phyloP scores from a whole-genome alignment of 1,284 basidiomycete genomes.

The Rhizoctonia solani region DNA sequence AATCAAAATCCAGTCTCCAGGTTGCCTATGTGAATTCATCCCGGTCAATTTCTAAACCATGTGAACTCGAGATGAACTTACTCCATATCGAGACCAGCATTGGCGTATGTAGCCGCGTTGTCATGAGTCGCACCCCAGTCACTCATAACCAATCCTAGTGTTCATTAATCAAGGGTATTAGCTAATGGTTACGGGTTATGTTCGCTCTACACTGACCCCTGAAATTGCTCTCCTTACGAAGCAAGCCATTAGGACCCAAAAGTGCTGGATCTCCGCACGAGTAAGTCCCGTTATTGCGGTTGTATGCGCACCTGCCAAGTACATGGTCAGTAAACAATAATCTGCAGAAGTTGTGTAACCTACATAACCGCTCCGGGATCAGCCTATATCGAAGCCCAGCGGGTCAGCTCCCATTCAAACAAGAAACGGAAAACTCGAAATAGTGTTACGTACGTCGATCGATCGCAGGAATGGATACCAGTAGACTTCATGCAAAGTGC shows the following conservation, averaged over 20 bases:
- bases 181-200: background rate
- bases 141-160: slow-evolving; percentile 25
- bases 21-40: slow-evolving; percentile 21
- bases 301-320: slow-evolving; percentile 31
- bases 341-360: background rate
- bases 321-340: background rate
- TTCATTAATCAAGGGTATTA: background rate
- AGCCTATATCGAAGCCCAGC: background rate
- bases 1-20: slow-evolving; percentile 39
- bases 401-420: background rate
- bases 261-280: slow-evolving; percentile 36
- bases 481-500: slow-evolving; percentile 37
- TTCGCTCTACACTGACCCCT: background rate
- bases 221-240: slow-evolving; percentile 29
- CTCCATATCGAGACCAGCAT: slow-evolving; percentile 38
- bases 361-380: slow-evolving; percentile 30
- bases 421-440: background rate
- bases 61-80: background rate
- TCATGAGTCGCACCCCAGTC: slow-evolving; percentile 39
- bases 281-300: slow-evolving; percentile 37
- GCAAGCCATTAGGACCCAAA: slow-evolving; percentile 23
- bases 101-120: slow-evolving; percentile 32
- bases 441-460: slow-evolving; percentile 23
- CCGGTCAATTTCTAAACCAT: background rate
- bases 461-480: slow-evolving; percentile 35